Percentiles rank a stretch among this genome's conserved stretches.
Conservation (phyloP, 176 grass and related monocot species). For the Typha latifolia region DNA sequence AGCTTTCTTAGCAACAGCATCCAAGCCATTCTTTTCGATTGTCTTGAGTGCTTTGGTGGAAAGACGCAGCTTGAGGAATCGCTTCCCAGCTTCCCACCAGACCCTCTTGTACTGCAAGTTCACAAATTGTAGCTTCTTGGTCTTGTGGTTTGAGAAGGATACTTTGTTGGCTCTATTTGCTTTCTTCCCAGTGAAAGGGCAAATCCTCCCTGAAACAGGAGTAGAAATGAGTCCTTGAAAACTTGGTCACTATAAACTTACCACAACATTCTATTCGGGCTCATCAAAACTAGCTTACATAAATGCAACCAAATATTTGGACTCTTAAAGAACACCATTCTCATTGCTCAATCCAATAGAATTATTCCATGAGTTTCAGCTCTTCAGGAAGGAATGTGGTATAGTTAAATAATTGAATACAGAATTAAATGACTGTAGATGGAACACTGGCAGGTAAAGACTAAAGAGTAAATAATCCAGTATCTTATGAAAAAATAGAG, state of each 20-base stretch:
- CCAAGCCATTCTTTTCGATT: constrained; percentile 86
- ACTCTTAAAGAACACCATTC: too few species aligned
- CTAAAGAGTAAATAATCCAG: neutral
- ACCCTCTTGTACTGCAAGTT: constrained; percentile 90
- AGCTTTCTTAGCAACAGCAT: constrained; percentile 76
- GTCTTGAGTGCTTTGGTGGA: constrained; percentile 82
- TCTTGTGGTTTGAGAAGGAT: constrained; percentile 84
- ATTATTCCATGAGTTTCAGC: too few species aligned
- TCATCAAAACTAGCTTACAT: too few species aligned
- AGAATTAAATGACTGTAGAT: neutral
- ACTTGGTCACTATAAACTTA: neutral
- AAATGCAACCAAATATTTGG: too few species aligned
- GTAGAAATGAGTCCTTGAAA: neutral
- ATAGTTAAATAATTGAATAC: neutral
- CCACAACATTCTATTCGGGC: neutral
- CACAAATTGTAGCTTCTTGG: constrained; percentile 88
- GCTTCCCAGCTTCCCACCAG: constrained; percentile 84
- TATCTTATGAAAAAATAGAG: neutral
- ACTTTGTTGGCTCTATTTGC: constrained; percentile 75
- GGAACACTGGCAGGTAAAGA: neutral
- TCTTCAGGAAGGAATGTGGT: neutral
- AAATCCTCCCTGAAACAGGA: constrained; percentile 49
- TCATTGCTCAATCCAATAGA: too few species aligned
- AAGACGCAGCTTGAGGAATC: constrained; percentile 65
- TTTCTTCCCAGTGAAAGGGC: constrained; percentile 72